phyloP scores from a whole-genome alignment of 345 rosid species.

The Gossypium australe region DNA sequence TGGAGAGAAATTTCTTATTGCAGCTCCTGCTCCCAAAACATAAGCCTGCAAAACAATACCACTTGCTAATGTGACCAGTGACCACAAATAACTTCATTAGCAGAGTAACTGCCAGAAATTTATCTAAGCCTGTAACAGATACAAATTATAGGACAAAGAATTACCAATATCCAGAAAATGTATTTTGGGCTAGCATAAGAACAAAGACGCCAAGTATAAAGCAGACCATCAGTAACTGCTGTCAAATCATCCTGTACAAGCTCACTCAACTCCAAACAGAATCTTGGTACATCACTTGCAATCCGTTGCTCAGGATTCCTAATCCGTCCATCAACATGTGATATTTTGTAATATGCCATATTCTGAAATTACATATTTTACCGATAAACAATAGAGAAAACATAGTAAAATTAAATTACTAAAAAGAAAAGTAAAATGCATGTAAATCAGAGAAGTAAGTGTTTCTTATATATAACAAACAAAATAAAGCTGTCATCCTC shows the following conservation, averaged over 20 bases:
- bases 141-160: constrained; percentile 9
- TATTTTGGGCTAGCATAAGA: constrained; percentile 99
- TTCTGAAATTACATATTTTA: constrained; percentile 49
- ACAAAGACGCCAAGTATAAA: constrained; percentile 93
- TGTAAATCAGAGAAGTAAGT: not conserved
- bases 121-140: not conserved
- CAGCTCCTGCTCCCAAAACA: constrained; percentile 81
- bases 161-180: constrained; percentile 89
- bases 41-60: constrained; percentile 54
- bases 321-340: constrained; percentile 92
- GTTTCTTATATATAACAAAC: not conserved
- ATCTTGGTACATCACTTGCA: constrained; percentile 96
- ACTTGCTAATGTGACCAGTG: constrained; percentile 11
- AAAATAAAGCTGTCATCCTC: not conserved
- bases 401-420: not conserved
- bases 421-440: not conserved
- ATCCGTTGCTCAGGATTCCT: constrained; percentile 90
- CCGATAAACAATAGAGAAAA: constrained; percentile 9
- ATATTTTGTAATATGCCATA: constrained; percentile 94
- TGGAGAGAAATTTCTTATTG: constrained; percentile 88
- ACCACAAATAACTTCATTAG: constrained; percentile 4
- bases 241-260: constrained; percentile 86
- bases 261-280: constrained; percentile 93
- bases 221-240: constrained; percentile 81
- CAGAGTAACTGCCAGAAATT: not conserved